Evolutionary conservation across 2,329 filamentous ascomycete species (phyloP).

Genomic region (Ophiosphaerella narmari): DNA sequence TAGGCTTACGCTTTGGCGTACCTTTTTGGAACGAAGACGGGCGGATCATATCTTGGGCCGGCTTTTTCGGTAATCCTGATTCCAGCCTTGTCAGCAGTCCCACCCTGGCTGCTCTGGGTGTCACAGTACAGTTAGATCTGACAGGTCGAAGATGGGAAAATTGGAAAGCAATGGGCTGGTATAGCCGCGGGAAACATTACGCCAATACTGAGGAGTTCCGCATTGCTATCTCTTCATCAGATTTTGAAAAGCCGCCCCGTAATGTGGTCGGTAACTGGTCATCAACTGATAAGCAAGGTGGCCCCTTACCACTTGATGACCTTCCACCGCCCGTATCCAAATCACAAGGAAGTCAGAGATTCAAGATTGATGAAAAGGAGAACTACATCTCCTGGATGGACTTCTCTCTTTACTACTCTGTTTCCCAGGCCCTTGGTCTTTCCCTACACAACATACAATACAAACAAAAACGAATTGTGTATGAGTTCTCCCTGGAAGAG

Average conservation of each 20-base stretch:
- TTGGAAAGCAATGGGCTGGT: slow-evolving; percentile 59
- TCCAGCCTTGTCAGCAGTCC: slow-evolving; percentile 48
- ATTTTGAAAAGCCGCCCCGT: slow-evolving; percentile 54
- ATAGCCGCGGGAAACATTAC: slow-evolving; percentile 61
- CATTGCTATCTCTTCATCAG: slow-evolving; percentile 48
- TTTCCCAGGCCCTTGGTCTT: slow-evolving; percentile 56
- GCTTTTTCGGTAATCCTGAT: slow-evolving; percentile 49
- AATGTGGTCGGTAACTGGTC: slow-evolving; percentile 57
- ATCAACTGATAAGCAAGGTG: slow-evolving; percentile 49
- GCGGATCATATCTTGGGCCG: slow-evolving; percentile 54
- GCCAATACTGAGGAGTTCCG: slow-evolving; percentile 55
- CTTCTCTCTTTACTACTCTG: slow-evolving; percentile 58
- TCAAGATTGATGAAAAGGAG: slow-evolving; percentile 48
- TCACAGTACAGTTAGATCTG: slow-evolving; percentile 52
- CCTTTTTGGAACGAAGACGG: slow-evolving; percentile 38
- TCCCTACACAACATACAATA: slow-evolving; percentile 58
- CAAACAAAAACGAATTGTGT: slow-evolving; percentile 60
- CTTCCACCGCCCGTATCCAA: slow-evolving; percentile 59
- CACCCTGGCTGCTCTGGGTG: slow-evolving; percentile 53
- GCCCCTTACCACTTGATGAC: slow-evolving; percentile 53
- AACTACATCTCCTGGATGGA: slow-evolving; percentile 59
- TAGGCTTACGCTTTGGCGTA: slow-evolving; percentile 35
- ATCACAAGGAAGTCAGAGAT: slow-evolving; percentile 49
- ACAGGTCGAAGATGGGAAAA: slow-evolving; percentile 57
- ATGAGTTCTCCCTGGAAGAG: slow-evolving; percentile 61